phyloP scores from a whole-genome alignment of 306 rosid genomes.

The Vachellia collinsii region DNA sequence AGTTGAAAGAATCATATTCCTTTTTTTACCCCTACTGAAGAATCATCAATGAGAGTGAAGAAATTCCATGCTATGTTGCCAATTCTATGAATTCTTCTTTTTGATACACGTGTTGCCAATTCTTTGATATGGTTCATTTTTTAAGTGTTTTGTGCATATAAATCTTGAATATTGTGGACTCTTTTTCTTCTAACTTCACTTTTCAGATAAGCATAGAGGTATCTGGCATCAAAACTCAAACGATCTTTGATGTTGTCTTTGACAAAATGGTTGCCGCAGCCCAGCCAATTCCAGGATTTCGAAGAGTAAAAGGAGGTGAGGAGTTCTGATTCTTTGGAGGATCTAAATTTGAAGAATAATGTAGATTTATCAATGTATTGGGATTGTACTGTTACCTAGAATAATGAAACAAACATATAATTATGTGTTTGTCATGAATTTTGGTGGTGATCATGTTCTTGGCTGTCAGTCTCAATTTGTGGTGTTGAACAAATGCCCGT shows the following conservation, averaged over 20 bases:
- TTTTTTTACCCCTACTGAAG: conserved; percentile 13
- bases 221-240: conserved; percentile 65
- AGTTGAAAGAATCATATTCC: conserved; percentile 6
- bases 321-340: neutral
- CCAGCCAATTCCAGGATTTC: conserved; percentile 92
- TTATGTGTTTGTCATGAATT: neutral
- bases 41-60: neutral
- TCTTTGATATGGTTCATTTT: neutral
- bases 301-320: conserved; percentile 95
- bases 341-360: conserved; percentile 28
- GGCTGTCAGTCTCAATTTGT: neutral
- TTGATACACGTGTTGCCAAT: too few species aligned
- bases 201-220: conserved; percentile 71
- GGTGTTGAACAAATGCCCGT: conserved; percentile 2
- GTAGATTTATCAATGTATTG: neutral
- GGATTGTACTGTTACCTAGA: neutral
- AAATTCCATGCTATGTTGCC: neutral
- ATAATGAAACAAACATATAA: neutral
- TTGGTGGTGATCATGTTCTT: conserved; percentile 15
- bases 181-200: conserved; percentile 10
- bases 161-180: conserved; percentile 8
- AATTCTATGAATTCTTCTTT: neutral
- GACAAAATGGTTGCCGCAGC: conserved; percentile 81
- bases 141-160: neutral
- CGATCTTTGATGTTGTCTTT: conserved; percentile 67